phyloP scores from a whole-genome alignment of 441 rosid genomes.

The Populus hybrid region DNA sequence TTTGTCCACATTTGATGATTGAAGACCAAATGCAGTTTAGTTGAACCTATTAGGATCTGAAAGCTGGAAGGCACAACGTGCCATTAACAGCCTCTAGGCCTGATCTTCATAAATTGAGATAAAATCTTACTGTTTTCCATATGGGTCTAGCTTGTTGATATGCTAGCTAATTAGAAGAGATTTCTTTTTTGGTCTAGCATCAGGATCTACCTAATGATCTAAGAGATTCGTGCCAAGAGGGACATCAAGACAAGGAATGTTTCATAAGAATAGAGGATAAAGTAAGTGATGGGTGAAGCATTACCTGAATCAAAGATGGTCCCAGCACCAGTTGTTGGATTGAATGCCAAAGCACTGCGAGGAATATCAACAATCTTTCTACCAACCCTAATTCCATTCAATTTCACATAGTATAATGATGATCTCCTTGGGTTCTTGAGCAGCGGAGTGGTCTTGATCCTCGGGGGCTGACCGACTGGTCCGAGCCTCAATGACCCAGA shows the following conservation, averaged over 20 bases:
- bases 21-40: background rate
- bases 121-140: background rate
- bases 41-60: background rate
- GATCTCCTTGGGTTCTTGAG: conserved; percentile 78
- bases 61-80: background rate
- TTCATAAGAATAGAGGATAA: background rate
- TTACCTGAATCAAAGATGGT: conserved; percentile 91
- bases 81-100: background rate
- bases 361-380: conserved; percentile 73
- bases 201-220: background rate
- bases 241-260: background rate
- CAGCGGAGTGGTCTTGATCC: conserved; percentile 79
- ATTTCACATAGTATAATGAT: conserved; percentile 79
- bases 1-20: background rate
- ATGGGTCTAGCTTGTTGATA: background rate
- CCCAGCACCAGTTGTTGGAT: conserved; percentile 79
- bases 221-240: background rate
- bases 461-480: conserved; percentile 62
- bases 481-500: conserved; percentile 88
- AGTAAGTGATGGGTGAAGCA: background rate
- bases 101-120: background rate
- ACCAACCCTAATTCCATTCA: conserved; percentile 73
- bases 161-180: background rate
- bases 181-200: background rate
- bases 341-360: conserved; percentile 58